These are phyloP conservation scores for Nadsonia starkeyi-henricii DNA, from an alignment of 1,139 yeast species.

Conservation along the genomic window DNA sequence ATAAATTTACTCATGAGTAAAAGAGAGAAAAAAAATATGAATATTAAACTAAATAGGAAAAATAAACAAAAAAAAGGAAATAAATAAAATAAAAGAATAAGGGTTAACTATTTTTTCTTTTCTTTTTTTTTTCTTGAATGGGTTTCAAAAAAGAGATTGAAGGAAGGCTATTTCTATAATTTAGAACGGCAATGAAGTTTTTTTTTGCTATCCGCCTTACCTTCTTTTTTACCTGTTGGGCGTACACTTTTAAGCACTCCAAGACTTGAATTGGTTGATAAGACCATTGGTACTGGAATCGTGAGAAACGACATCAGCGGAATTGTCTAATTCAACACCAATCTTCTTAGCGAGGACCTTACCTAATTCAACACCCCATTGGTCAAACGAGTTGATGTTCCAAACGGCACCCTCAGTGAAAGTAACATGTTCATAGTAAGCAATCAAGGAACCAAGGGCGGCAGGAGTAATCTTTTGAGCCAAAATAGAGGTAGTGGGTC, in stretches of 20 bases:
- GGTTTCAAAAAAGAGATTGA: too few species aligned
- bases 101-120: too few species aligned
- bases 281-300: slow-evolving; percentile 80
- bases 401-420: slow-evolving; percentile 98
- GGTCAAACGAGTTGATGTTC: slow-evolving; percentile 98
- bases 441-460: slow-evolving; percentile 86
- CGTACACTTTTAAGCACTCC: slow-evolving; percentile 36
- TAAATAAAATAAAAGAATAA: too few species aligned
- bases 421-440: slow-evolving; percentile 93
- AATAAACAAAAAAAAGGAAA: too few species aligned
- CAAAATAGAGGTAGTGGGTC: slow-evolving; percentile 95
- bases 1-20: too few species aligned
- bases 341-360: slow-evolving; percentile 94
- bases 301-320: slow-evolving; percentile 45
- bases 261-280: slow-evolving; percentile 85
- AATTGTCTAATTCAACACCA: slow-evolving; percentile 68
- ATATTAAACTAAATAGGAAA: too few species aligned
- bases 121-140: too few species aligned
- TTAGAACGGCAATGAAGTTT: too few species aligned
- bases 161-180: too few species aligned
- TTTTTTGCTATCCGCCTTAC: too few species aligned
- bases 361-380: slow-evolving; percentile 99
- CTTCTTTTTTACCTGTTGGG: too few species aligned
- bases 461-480: slow-evolving; percentile 96
- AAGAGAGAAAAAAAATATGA: too few species aligned